Evolutionary conservation across 305 asterid species (phyloP), one percentile per base, ranked within the genome.

Genomic region (Coffea humblotiana): DNA sequence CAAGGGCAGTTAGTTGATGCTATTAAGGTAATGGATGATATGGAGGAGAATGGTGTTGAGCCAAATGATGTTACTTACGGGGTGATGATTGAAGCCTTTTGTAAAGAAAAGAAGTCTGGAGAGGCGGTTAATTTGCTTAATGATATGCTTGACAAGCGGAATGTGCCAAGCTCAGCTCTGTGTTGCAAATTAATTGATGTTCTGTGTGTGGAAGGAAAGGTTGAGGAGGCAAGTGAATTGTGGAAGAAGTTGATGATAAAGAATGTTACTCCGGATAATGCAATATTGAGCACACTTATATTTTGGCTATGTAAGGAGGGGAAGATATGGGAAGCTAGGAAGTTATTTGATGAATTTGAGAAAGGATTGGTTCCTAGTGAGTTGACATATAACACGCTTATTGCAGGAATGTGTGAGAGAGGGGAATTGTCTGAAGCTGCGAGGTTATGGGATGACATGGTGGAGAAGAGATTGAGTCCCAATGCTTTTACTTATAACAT

Each of bases 371-470:
- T 88, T 80, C 98, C 99, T 61, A 92, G 97, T 72, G 89, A 85
- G 71, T 80, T 95, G 91, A 91, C 95, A 6, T 93, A 89, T 86
- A 92, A 95, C 84, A 84, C 84, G 58, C 95, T 95, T 60, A 93
- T 95, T 82, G 92, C 95, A 0, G 96, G 98, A 54, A 87, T 95
- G 99, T 93, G 98, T 71, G 98, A 91, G 63, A 82, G 61, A 58
- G 99, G 98, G 81, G 93, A 93, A 84, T 78, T 95, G 78, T 83
- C 87, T 76, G 98, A 95, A 82, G 99, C 96, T 27, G 99, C 97
- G 79, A 92, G 92, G 86, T 82, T 95, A 74, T 95, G 98, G 99
- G 99, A 95, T 82, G 90, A 92, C 77, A 92, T 95, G 99, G 92
- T 92, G 78, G 95, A 89, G 78, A 88, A 88, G 80, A 93, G 92